Percentiles rank a stretch among this genome's conserved stretches.
Evolutionary conservation across 2,329 filamentous ascomycete genomes (phyloP).

Genomic region (Magnaporthiopsis incrustans): DNA sequence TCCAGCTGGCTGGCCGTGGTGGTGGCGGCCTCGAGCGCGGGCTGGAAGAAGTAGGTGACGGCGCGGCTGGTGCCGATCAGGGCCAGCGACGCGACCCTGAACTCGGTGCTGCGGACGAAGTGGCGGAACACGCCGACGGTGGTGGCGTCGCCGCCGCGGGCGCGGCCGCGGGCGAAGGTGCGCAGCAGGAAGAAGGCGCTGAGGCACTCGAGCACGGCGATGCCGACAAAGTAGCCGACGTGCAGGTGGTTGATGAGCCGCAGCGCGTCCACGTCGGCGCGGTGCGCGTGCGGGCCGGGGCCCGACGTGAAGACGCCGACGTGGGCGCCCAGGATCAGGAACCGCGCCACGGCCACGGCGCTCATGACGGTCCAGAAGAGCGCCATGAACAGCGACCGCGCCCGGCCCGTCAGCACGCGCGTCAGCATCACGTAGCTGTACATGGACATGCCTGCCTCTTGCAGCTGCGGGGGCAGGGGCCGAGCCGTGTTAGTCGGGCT

Average conservation of each 20-base stretch:
- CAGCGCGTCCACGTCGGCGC: conserved; percentile 15
- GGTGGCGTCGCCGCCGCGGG: conserved; percentile 20
- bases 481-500: background rate
- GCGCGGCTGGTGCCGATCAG: conserved; percentile 30
- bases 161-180: conserved; percentile 23
- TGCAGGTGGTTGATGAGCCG: conserved; percentile 28
- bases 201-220: conserved; percentile 31
- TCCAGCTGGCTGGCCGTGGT: conserved; percentile 29
- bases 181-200: conserved; percentile 31
- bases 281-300: conserved; percentile 9
- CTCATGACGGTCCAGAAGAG: conserved; percentile 51
- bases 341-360: conserved; percentile 40
- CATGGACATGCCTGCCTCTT: conserved; percentile 36
- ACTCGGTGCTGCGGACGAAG: conserved; percentile 31
- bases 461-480: conserved; percentile 21
- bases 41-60: conserved; percentile 32
- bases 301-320: background rate
- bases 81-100: conserved; percentile 29
- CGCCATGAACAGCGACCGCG: conserved; percentile 34
- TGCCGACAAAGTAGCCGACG: conserved; percentile 32
- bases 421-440: conserved; percentile 45
- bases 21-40: conserved; percentile 26
- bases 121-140: conserved; percentile 27
- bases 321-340: conserved; percentile 22
- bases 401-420: conserved; percentile 37